Base-by-base conservation (phyloP, 768 basidiomycete species). In the Tubosaeta brunneosetosa region DNA sequence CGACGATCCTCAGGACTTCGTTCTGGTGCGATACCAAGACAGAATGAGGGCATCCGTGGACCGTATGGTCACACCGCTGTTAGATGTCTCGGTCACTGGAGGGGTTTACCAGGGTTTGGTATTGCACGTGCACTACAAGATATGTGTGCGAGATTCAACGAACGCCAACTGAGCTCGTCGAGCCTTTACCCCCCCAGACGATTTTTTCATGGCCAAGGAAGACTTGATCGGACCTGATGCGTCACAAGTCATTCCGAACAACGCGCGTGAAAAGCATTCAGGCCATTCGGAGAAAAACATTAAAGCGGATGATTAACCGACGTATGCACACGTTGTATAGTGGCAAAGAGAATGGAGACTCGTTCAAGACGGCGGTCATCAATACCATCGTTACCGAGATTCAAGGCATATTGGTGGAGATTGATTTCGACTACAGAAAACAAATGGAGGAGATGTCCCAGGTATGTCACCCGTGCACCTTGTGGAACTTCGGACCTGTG, bases 391-490 rank as follows among this genome's bases (percentile, higher is more conserved):
- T 88, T 0, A 85, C 86, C 0, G 86, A 88, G 63, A 78, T 88
- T 3, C 85, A 88, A 58, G 83, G 77, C 42, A 75, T 76, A 0
- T 82, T 1, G 84, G 85, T 4, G 86, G 87, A 61, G 85, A 87
- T 61, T 74, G 84, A 29, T 85, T 61, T 85, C 1, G 86, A 86
- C 0, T 88, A 87, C 65, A 79, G 80, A 52, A 72, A 78, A 6
- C 73, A 85, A 59, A 86, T 87, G 77, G 62, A 68, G n/a, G 81
- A 86, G 25, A 88, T 88, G 86, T 86, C 86, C 66, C 83, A 85
- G 71, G 85, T 78, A 63, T 43, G 70, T n/a, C 51, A 14, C 25
- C 4, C 1, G 17, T n/a, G 6, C 11, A 17, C 6, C 25, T 25
- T 33, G 22, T 33, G 14, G 14, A 16, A 10, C 22, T 25, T 3